Evolutionary conservation across 1,139 yeast genomes (phyloP), one percentile per base, ranked within the genome.

Genomic region (Groenewaldozyma sp.): DNA sequence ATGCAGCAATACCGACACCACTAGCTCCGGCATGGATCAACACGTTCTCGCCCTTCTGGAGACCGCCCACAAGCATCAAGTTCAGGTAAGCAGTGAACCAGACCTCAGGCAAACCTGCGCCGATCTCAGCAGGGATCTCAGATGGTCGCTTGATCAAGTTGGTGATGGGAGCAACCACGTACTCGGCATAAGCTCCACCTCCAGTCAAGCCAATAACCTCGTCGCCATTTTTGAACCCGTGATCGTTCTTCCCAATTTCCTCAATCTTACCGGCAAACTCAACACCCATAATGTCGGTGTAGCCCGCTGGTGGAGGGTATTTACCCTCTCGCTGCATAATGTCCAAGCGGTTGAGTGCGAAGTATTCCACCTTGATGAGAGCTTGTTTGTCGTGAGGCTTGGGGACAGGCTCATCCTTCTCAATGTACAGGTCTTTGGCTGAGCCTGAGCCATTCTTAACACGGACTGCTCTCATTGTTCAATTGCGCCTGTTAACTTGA

Each of bases 131-230:
- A 11, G 52, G 34, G 36, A 61, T 18, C 3, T 42, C 48, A 1
- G 38, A 43, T 2, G 64, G 63, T 17, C 52, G 40, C 11, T 49
- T 48, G 19, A 53, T 41, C 32, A 62, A 42, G n/a, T 56, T 52
- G 19, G 40, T 39, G 6, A 50, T 40, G 17, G 55, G 47, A 37
- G 60, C 57, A 3, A 49, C 53, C 10, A 62, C 56, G 37, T 51
- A 55, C 46, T 63, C 62, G 7, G 67, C 65, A 41, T 60, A 62
- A 2, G 66, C 61, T 4, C 68, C 68, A 9, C 67, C 66, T 4
- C 50, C 45, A 1, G 51, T 58, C 27, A 62, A 46, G 1, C 68
- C 68, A 41, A 58, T 57, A 17, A 63, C 68, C 16, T 46, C 42
- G 31, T 63, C 65, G 11, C 65, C 67, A 4, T 46, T 51, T 7